Conservation (phyloP, 176 grass and related monocot species). For the Areca catechu region DNA sequence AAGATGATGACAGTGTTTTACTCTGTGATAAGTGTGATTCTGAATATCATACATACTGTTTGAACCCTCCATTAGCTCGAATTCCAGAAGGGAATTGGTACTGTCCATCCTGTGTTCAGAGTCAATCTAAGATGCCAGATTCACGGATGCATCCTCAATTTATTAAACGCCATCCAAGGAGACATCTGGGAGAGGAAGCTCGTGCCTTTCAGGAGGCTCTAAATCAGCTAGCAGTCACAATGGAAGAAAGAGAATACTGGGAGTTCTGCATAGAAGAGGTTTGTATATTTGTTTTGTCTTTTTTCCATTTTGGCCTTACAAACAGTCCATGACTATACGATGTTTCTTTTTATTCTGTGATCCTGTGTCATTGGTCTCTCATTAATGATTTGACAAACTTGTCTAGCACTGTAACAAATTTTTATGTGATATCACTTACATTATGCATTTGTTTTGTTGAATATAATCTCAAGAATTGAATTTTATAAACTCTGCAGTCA, state of each 20-base stretch:
- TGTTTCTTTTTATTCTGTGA: too few relatives aligned
- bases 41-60: constrained; percentile 95
- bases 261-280: constrained; percentile 75
- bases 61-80: constrained; percentile 76
- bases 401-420: too few relatives aligned
- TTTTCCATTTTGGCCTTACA: constrained; percentile 10
- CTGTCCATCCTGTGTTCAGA: constrained; percentile 65
- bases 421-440: too few relatives aligned
- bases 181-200: constrained; percentile 36
- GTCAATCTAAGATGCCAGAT: constrained; percentile 31
- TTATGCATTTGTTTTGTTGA: too few relatives aligned
- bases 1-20: constrained; percentile 83
- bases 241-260: constrained; percentile 96
- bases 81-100: constrained; percentile 96
- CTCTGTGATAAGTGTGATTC: constrained; percentile 89
- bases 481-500: too few relatives aligned
- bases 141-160: constrained; percentile 17
- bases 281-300: constrained; percentile 14
- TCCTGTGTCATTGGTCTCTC: too few relatives aligned
- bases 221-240: constrained; percentile 43
- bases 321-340: too few relatives aligned
- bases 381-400: too few relatives aligned
- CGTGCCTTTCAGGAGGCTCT: constrained; percentile 43
- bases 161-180: constrained; percentile 37
- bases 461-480: too few relatives aligned